Evolutionary conservation across 192 early-diverging fungal genomes (phyloP), one percentile per base, ranked within the genome.

Genomic region (Kickxella alabastrina): DNA sequence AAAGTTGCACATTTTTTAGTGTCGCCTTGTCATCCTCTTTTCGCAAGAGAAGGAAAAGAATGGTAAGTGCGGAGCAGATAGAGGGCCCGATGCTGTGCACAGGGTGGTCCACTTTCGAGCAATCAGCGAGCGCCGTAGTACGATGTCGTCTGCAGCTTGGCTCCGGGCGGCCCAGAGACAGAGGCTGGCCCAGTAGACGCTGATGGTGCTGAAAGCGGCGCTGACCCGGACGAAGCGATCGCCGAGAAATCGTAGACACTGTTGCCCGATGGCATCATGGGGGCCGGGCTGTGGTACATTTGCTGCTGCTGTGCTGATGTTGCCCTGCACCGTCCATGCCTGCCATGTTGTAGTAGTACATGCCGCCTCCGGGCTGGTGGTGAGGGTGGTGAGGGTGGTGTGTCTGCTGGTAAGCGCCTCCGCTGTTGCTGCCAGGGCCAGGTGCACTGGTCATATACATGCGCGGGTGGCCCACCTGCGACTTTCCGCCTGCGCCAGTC

Each of bases 301-400:
- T 52, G 55, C 24, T 10, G 38, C 10, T 48, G 49, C 31, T 27
- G 47, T 23, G 52, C 36, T 27, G 43, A 23, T 24, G 8, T 19
- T 23, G 32, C 6, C 45, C 54, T 9, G 53, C 29, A 6, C 49
- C 66, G 31, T 65, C 68, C 41, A 57, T 36, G 24, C 49, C 48
- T 21, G 59, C 55, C 67, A 60, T 59, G 21, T 56, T 64, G 42
- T 72, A 72, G 47, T 60, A 64, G 36, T 63, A 63, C 51, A 63
- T 50, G 54, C 47, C 50, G n/a, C 60, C 60, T 2, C 14, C 40
- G 4, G 44, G 57, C 22, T 50, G 52, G 3, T 45, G 59, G 9
- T 50, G 57, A 19, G 49, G 53, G 10, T 57, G 64, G 25, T 45
- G 55, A 4, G 42, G 62, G 35, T 35, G 31, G 28, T 39, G 35